A percentile compares a stretch with the other conserved stretches of the same genome.
These are phyloP conservation scores for Didymella pomorum DNA, from an alignment of 2,329 filamentous ascomycete genomes.

Conservation along the genomic window DNA sequence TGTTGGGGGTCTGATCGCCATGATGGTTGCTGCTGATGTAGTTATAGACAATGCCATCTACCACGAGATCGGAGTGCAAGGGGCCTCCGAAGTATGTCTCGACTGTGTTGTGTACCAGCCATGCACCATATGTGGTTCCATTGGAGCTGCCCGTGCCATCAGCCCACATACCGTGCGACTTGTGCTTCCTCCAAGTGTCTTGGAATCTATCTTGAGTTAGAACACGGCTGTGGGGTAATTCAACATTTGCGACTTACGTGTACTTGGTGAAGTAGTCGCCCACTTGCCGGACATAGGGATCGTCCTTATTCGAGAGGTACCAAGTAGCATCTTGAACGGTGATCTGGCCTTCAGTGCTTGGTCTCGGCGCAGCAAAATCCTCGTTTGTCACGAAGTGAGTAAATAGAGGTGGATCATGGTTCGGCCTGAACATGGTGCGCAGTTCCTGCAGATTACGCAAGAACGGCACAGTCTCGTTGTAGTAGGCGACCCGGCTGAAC, in stretches of 20 bases:
- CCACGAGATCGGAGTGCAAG: constrained; percentile 67
- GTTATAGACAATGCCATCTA: constrained; percentile 71
- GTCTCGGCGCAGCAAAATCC: constrained; percentile 62
- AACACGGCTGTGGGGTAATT: neutral
- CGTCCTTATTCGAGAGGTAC: constrained; percentile 60
- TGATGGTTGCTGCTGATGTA: constrained; percentile 68
- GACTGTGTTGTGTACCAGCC: constrained; percentile 70
- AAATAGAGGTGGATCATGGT: constrained; percentile 52
- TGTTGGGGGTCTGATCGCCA: constrained; percentile 68
- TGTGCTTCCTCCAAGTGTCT: constrained; percentile 65
- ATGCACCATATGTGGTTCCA: constrained; percentile 64
- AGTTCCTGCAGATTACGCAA: constrained; percentile 66
- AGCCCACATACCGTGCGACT: constrained; percentile 63
- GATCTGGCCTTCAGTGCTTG: constrained; percentile 55
- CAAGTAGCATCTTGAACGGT: constrained; percentile 70
- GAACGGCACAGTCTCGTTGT: constrained; percentile 64
- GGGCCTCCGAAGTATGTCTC: constrained; percentile 69
- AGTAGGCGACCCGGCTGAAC: constrained; percentile 66
- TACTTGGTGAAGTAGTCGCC: constrained; percentile 73
- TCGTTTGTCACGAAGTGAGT: constrained; percentile 64
- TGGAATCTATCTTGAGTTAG: constrained; percentile 52
- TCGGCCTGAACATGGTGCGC: constrained; percentile 65
- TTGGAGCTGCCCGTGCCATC: constrained; percentile 61
- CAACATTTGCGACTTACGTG: constrained; percentile 44
- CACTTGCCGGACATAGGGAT: constrained; percentile 63